Evolutionary conservation across 2,329 filamentous ascomycete species (phyloP).

Genomic region (Rosellinia necatrix): DNA sequence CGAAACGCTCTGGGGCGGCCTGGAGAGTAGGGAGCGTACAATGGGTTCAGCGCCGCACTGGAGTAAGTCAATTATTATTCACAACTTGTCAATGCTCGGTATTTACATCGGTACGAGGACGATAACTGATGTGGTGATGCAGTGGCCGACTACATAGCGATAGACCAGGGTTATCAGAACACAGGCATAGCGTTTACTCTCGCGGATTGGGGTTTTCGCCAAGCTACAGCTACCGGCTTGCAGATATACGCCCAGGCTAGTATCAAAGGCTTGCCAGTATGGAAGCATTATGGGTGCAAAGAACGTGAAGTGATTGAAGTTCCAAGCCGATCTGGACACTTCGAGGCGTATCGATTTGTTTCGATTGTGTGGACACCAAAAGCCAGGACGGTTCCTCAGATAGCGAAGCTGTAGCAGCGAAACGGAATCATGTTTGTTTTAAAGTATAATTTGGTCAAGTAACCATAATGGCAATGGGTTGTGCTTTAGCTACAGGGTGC

Average conservation of each 20-base stretch:
- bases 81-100: too few relatives aligned
- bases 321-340: not conserved
- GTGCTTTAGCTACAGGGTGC: too few relatives aligned
- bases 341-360: conserved; percentile 3
- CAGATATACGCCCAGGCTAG: conserved; percentile 21
- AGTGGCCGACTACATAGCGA: conserved; percentile 24
- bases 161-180: conserved; percentile 20
- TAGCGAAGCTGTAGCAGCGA: not conserved
- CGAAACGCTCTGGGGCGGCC: conserved; percentile 21
- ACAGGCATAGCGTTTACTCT: conserved; percentile 11
- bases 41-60: conserved; percentile 24
- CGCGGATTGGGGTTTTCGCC: conserved; percentile 16
- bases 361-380: not conserved
- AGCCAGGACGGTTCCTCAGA: not conserved
- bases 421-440: not conserved
- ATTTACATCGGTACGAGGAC: not conserved
- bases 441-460: too few relatives aligned
- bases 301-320: not conserved
- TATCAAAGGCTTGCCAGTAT: conserved; percentile 22
- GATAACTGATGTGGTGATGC: not conserved
- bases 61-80: conserved; percentile 16
- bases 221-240: conserved; percentile 12
- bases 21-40: conserved; percentile 12
- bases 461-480: too few relatives aligned
- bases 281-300: conserved; percentile 18